phyloP scores from a whole-genome alignment of 2,329 filamentous ascomycete species.

The Phialocephala subalpina region DNA sequence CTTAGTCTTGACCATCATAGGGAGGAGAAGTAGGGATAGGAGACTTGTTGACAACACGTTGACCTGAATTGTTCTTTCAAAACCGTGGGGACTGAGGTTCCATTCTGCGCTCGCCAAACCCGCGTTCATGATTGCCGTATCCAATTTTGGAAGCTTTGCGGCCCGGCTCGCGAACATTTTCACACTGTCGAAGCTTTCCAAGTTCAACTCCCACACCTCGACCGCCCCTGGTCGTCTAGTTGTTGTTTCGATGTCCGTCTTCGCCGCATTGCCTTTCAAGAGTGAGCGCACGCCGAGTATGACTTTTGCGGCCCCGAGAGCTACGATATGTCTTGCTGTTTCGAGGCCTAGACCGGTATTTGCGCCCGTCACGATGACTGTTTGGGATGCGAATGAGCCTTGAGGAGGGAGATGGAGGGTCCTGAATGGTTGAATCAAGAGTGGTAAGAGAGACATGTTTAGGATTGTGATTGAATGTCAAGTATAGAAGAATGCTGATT shows the following conservation, averaged over 20 bases:
- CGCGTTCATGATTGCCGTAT: conserved; percentile 52
- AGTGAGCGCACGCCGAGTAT: conserved; percentile 51
- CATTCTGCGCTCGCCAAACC: conserved; percentile 26
- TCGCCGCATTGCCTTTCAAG: conserved; percentile 46
- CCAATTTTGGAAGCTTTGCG: conserved; percentile 44
- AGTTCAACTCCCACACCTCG: conserved; percentile 34
- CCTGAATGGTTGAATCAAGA: conserved; percentile 10
- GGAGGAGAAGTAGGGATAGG: conserved; percentile 31
- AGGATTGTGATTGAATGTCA: neutral
- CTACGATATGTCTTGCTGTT: conserved; percentile 48
- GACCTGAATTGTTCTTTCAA: conserved; percentile 32
- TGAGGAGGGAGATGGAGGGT: conserved; percentile 14
- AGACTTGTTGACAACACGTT: conserved; percentile 35
- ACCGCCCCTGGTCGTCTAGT: conserved; percentile 18
- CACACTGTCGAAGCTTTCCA: conserved; percentile 31
- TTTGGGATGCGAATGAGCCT: conserved; percentile 18
- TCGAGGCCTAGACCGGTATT: conserved; percentile 53
- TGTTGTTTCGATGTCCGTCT: conserved; percentile 38
- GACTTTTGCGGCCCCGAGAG: conserved; percentile 46
- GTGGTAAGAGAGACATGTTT: conserved; percentile 7
- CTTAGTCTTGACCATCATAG: conserved; percentile 16
- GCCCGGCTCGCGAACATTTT: conserved; percentile 26
- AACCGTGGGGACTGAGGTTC: conserved; percentile 28
- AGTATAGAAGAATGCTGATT: neutral
- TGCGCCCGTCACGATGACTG: conserved; percentile 44